A percentile compares a stretch with the other conserved stretches of the same genome.
phyloP scores from a whole-genome alignment of 2,329 filamentous ascomycete species.

The Fusarium sp. region DNA sequence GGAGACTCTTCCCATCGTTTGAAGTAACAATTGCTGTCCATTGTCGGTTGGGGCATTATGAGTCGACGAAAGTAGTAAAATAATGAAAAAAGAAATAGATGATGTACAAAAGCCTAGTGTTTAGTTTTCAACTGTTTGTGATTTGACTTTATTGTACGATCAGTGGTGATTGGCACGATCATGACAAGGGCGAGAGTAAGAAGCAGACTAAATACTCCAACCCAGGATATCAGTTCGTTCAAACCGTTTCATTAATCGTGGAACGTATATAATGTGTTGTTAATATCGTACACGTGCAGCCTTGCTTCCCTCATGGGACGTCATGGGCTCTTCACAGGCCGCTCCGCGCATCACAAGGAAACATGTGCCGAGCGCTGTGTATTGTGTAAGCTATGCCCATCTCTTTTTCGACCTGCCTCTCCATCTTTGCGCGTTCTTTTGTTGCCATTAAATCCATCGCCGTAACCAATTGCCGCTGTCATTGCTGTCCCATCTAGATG shows the following conservation, averaged over 20 bases:
- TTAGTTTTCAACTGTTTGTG: not conserved
- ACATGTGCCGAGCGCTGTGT: conserved; percentile 27
- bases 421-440: not conserved
- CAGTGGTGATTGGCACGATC: not conserved
- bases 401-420: conserved; percentile 15
- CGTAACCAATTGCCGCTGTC: not conserved
- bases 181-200: not conserved
- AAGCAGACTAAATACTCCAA: not conserved
- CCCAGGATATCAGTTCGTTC: not conserved
- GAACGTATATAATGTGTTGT: conserved; percentile 26
- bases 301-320: conserved; percentile 10
- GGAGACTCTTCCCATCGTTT: conserved; percentile 20
- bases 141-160: not conserved
- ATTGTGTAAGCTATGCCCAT: conserved; percentile 31
- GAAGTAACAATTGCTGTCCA: conserved; percentile 27
- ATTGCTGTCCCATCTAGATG: conserved; percentile 1
- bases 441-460: conserved; percentile 25
- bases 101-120: conserved; percentile 20
- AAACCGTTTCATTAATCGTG: conserved; percentile 35
- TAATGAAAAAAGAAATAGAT: conserved; percentile 37
- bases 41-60: conserved; percentile 32
- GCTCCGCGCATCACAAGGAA: conserved; percentile 17
- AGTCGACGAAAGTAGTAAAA: conserved; percentile 42
- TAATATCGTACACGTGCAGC: conserved; percentile 41
- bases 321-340: conserved; percentile 10